A percentile compares a stretch with the other conserved stretches of the same genome.
These are phyloP conservation scores for Spathaspora gorwiae DNA, from an alignment of 805 yeast genomes.

Conservation along the genomic window DNA sequence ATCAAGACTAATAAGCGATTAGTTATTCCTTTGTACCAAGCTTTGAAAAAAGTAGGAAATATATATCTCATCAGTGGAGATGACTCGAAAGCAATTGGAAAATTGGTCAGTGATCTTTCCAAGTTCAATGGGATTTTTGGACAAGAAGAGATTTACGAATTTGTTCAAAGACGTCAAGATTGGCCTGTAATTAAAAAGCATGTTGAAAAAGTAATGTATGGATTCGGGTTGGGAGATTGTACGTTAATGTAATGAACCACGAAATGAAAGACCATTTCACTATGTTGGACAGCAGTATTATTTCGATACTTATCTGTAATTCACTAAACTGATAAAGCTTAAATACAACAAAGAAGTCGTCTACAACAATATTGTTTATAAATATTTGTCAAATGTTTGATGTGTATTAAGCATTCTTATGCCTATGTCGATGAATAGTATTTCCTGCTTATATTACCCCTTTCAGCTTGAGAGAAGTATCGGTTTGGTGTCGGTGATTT, in stretches of 20 bases:
- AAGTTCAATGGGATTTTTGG: constrained; percentile 84
- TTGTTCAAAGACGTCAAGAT: constrained; percentile 81
- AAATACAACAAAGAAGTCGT: too few relatives aligned
- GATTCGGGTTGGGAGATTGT: constrained; percentile 80
- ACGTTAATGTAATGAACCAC: constrained; percentile 22
- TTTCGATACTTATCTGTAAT: too few relatives aligned
- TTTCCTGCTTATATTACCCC: too few relatives aligned
- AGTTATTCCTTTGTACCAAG: constrained; percentile 69
- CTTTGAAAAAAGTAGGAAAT: constrained; percentile 81
- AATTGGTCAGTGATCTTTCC: constrained; percentile 73
- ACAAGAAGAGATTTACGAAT: constrained; percentile 92
- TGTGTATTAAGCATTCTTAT: too few relatives aligned
- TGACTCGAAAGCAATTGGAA: constrained; percentile 82
- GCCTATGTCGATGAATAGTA: too few relatives aligned
- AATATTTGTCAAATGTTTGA: too few relatives aligned
- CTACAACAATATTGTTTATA: too few relatives aligned
- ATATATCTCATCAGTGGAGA: constrained; percentile 64
- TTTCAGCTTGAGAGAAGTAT: too few relatives aligned
- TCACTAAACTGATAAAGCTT: too few relatives aligned
- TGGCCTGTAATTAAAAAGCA: constrained; percentile 74
- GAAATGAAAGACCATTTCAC: too few relatives aligned
- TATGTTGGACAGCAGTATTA: too few relatives aligned
- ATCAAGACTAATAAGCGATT: constrained; percentile 58
- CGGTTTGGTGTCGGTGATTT: too few relatives aligned
- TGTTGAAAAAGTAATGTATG: constrained; percentile 94